Conservation (phyloP, 495 filamentous ascomycete species). For the Xylaria longipes region DNA sequence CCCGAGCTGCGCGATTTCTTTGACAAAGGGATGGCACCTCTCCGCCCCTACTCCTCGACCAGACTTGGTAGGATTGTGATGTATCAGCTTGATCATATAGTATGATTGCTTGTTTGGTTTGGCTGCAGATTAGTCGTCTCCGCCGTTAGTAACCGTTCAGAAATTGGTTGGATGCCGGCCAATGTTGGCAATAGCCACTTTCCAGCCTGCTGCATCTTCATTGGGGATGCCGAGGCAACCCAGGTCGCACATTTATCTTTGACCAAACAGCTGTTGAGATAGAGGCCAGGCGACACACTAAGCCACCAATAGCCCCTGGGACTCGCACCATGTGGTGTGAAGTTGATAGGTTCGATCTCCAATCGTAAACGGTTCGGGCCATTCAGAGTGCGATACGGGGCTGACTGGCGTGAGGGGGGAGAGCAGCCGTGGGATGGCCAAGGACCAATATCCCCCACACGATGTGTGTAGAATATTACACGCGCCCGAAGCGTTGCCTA, state of each 20-base stretch:
- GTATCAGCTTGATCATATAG: not conserved
- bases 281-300: not conserved
- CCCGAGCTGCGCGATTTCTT: constrained; percentile 14
- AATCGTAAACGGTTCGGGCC: constrained; percentile 2
- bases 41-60: not conserved
- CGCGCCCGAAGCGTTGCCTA: not conserved
- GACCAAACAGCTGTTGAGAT: constrained; percentile 15
- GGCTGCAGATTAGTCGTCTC: not conserved
- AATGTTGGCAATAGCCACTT: not conserved
- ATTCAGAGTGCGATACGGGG: not conserved
- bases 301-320: not conserved
- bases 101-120: not conserved
- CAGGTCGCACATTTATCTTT: constrained; percentile 1
- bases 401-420: constrained; percentile 15
- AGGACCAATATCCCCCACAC: constrained; percentile 13
- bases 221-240: constrained; percentile 8
- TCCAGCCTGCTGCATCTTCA: not conserved
- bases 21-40: not conserved
- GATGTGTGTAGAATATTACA: not conserved
- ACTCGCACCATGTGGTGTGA: constrained; percentile 6
- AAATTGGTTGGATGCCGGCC: not conserved
- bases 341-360: not conserved
- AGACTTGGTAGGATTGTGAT: not conserved
- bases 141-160: not conserved
- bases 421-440: constrained; percentile 14